Percentiles rank a stretch among this genome's conserved stretches.
Evolutionary conservation across 2,329 filamentous ascomycete species (phyloP).

Genomic region (Diaporthe nobilis): DNA sequence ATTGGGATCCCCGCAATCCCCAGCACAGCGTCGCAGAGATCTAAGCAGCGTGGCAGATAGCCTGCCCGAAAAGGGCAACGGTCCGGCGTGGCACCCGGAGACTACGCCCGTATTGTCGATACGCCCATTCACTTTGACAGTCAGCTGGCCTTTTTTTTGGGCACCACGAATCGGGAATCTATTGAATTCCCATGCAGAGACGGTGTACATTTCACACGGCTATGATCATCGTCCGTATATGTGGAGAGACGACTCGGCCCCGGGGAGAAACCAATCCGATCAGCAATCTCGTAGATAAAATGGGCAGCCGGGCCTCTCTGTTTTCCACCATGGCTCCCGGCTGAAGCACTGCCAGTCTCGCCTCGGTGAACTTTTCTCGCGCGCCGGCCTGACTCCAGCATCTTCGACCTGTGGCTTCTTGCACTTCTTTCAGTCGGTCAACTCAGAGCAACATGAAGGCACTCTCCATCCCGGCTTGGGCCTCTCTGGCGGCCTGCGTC

Average conservation of each 20-base stretch:
- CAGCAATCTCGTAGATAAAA: slow-evolving; percentile 16
- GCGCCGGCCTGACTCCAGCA: slow-evolving; percentile 8
- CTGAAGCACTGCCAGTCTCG: not conserved
- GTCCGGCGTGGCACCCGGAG: slow-evolving; percentile 25
- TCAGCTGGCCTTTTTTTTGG: slow-evolving; percentile 30
- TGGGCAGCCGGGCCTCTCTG: not conserved
- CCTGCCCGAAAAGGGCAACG: slow-evolving; percentile 19
- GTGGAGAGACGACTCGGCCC: not conserved
- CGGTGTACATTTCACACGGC: slow-evolving; percentile 1
- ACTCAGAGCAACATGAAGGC: slow-evolving; percentile 30
- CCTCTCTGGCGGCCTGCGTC: slow-evolving; percentile 3
- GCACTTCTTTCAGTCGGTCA: not conserved
- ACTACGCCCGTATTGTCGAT: slow-evolving; percentile 19
- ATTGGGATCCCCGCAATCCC: not conserved
- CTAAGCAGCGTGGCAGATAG: not conserved
- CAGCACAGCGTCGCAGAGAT: slow-evolving; percentile 23
- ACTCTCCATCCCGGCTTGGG: not conserved
- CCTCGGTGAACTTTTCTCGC: not conserved
- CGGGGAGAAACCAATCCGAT: not conserved
- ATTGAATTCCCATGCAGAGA: slow-evolving; percentile 8
- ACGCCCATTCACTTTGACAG: slow-evolving; percentile 1
- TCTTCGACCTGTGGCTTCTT: not conserved
- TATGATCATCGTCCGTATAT: not conserved
- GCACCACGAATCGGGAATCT: slow-evolving; percentile 13
- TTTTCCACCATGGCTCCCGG: not conserved